Base-by-base conservation (phyloP, 2,329 filamentous ascomycete species). In the Alternaria burnsii region DNA sequence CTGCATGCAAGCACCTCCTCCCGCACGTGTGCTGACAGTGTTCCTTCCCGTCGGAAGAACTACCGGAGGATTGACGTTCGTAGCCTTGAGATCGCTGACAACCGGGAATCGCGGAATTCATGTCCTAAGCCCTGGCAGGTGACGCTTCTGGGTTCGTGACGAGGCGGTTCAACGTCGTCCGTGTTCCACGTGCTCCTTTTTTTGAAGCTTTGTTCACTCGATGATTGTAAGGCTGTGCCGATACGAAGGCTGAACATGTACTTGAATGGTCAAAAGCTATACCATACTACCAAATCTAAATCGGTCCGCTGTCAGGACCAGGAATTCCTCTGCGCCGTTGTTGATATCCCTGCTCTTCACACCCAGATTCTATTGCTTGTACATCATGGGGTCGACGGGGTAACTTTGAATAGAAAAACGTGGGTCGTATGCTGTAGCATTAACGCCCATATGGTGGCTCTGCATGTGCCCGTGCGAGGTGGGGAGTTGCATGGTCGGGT, bases 321-420 rank as follows among this genome's bases (percentile, higher is more conserved):
- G 41, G 46, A 51, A 55, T 34, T 43, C 43, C 32, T 51, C 40
- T 32, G 26, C 55, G 42, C 38, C 32, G 30, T 36, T 55, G 38
- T 51, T 52, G 38, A 57, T 52, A 42, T 36, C 47, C 41, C 47
- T 52, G 47, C 34, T 57, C 47, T 41, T 52, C 41, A 34, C 24
- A 38, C 30, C 20, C 38, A 51, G 41, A 63, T 44, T 48, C 54
- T 61, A 64, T 53, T 72, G 70, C 61, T 77, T 76, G 58, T 70
- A 77, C 61, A 74, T 71, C 73, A 77, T 76, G 14, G 75, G 74
- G 61, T 77, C 74, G 40, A 77, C 72, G 18, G 72, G 73, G 58
- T 72, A 77, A 20, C 72, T 71, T 55, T 74, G 73, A 43, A 76
- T 68, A 11, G 61, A 63, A 55, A 74, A 77, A 42, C 75, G 65